A percentile compares a stretch with the other conserved stretches of the same genome.
Evolutionary conservation across 441 rosid genomes (phyloP).

Genomic region (Jatropha podagrica): DNA sequence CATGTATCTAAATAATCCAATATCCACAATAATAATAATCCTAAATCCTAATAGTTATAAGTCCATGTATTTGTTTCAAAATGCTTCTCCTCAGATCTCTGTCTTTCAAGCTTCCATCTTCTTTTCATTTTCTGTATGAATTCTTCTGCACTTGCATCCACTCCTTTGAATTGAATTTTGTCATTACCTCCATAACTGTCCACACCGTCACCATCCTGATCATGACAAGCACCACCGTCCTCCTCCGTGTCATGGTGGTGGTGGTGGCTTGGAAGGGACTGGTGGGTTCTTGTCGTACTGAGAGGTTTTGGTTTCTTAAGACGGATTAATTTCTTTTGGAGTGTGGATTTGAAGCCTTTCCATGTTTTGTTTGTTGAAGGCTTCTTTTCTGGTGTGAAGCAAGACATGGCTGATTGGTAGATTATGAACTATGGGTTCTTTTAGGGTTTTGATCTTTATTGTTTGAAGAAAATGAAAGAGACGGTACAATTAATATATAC

Average conservation of each 20-base stretch:
- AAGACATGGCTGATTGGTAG: neutral
- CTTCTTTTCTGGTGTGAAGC: conserved; percentile 18
- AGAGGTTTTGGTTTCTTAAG: neutral
- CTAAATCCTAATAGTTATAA: too few relatives aligned
- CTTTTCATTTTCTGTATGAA: conserved; percentile 22
- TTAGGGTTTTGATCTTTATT: neutral
- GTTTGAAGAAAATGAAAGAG: neutral
- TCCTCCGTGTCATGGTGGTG: neutral
- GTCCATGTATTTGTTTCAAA: neutral
- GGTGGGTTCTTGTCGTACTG: neutral
- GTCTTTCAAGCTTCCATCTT: conserved; percentile 30
- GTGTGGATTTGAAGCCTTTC: conserved; percentile 14
- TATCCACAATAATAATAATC: too few relatives aligned
- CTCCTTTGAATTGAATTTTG: conserved; percentile 17
- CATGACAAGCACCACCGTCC: neutral
- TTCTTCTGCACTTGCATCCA: conserved; percentile 37
- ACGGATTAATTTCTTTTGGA: conserved; percentile 14
- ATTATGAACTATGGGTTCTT: neutral
- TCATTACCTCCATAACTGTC: neutral
- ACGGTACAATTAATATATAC: neutral
- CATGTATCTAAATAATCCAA: too few relatives aligned
- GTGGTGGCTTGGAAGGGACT: neutral
- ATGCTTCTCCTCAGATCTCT: conserved; percentile 28
- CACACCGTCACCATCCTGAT: neutral
- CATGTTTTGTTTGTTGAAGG: conserved; percentile 13